A percentile compares a stretch with the other conserved stretches of the same genome.
phyloP scores from a whole-genome alignment of 805 yeast species.

The Yamadazyma phyllophila region DNA sequence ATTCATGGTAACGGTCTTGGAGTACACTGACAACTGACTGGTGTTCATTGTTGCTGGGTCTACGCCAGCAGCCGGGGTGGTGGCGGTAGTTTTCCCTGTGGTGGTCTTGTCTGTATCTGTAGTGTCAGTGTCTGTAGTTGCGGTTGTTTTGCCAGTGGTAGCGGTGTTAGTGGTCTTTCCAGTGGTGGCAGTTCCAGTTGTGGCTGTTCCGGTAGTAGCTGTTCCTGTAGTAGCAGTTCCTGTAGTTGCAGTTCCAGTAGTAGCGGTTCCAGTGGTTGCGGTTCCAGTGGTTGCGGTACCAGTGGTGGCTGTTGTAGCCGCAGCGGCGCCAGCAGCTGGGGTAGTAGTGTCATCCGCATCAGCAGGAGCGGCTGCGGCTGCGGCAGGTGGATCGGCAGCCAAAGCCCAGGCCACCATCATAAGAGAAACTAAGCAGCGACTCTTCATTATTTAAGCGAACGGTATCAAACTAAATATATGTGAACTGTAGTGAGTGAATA shows the following conservation, averaged over 20 bases:
- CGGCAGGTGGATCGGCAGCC: constrained; percentile 8
- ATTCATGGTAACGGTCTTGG: constrained; percentile 15
- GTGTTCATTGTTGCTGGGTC: constrained; percentile 6
- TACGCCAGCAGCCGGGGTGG: constrained; percentile 16
- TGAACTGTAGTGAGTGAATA: background rate
- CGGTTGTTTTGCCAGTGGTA: constrained; percentile 10
- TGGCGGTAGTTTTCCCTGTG: constrained; percentile 10
- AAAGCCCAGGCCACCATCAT: background rate
- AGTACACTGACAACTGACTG: constrained; percentile 7
- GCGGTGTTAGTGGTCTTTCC: constrained; percentile 9
- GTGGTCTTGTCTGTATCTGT: constrained; percentile 11
- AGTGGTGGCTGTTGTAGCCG: constrained; percentile 9
- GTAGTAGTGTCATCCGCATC: constrained; percentile 10
- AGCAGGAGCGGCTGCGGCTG: constrained; percentile 10
- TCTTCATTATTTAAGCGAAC: constrained; percentile 2
- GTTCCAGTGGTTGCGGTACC: constrained; percentile 12
- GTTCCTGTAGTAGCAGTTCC: constrained; percentile 8
- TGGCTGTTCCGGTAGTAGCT: constrained; percentile 9
- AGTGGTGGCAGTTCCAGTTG: constrained; percentile 6
- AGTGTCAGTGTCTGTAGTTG: constrained; percentile 1
- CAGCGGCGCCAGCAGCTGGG: constrained; percentile 7
- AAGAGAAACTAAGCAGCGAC: background rate
- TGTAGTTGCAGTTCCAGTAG: constrained; percentile 9
- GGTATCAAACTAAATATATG: background rate
- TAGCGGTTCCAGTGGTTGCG: constrained; percentile 13